A percentile compares a stretch with the other conserved stretches of the same genome.
Conservation (phyloP, 2,329 filamentous ascomycete genomes). For the Colletotrichum musicola region DNA sequence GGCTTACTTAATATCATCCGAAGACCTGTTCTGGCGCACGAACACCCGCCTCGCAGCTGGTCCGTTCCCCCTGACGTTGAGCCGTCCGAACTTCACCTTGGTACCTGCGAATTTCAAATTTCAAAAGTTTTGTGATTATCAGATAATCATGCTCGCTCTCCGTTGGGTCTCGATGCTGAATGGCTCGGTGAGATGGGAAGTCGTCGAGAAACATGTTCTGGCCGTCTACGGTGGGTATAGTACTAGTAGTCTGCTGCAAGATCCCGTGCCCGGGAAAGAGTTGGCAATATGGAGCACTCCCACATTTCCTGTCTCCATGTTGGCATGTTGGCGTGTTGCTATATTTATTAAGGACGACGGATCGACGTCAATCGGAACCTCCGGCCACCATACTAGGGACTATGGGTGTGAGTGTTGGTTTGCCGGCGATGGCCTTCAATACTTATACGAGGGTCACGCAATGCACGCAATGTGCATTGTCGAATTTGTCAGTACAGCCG, state of each 20-base stretch:
- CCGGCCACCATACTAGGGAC: neutral
- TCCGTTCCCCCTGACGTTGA: no score
- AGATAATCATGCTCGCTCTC: neutral
- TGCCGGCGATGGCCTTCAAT: neutral
- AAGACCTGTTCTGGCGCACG: neutral
- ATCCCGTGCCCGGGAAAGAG: neutral
- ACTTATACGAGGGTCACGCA: no score
- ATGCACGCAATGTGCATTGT: neutral
- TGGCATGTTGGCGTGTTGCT: constrained; percentile 13
- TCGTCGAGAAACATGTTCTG: no score
- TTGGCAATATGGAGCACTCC: neutral
- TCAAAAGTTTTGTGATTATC: neutral
- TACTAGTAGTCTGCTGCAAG: neutral
- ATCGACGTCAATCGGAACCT: constrained; percentile 23
- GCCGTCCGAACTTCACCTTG: neutral
- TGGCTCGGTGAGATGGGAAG: neutral
- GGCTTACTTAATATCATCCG: constrained; percentile 11
- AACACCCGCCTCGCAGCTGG: neutral
- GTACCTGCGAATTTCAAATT: neutral
- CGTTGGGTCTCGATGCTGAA: neutral
- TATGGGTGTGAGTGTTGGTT: neutral
- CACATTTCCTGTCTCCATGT: neutral
- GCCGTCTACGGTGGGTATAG: no score
- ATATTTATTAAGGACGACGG: constrained; percentile 28
- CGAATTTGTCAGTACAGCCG: no score